Evolutionary conservation across 1,284 basidiomycete species (phyloP).

Genomic region (Puccinia hordei): DNA sequence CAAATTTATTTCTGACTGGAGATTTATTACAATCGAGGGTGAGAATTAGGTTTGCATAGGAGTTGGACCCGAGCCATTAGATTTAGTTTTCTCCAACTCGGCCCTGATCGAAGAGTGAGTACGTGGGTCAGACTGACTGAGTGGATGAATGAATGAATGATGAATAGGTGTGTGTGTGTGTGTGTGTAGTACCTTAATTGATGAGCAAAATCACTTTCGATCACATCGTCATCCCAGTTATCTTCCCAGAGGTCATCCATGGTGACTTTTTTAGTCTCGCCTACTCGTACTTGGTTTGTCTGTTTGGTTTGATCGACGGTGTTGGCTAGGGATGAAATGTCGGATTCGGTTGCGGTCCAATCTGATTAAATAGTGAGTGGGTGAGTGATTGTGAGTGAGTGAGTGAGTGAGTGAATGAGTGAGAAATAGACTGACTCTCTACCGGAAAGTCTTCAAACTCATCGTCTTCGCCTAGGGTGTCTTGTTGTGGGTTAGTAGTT

Average conservation of each 20-base stretch:
- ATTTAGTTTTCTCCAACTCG: conserved; percentile 48
- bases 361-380: neutral
- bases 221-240: conserved; percentile 51
- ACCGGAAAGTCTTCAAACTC: conserved; percentile 51
- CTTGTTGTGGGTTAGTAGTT: conserved; percentile 7
- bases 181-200: conserved; percentile 49
- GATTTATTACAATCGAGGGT: too few relatives aligned
- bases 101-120: too few relatives aligned
- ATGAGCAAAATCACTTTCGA: conserved; percentile 51
- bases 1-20: too few relatives aligned
- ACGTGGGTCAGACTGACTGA: neutral
- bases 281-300: neutral
- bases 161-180: too few relatives aligned
- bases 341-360: conserved; percentile 45
- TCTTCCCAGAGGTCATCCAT: conserved; percentile 51
- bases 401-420: too few relatives aligned
- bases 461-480: conserved; percentile 49
- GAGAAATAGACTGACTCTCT: conserved; percentile 34
- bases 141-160: neutral
- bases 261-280: conserved; percentile 3
- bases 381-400: neutral
- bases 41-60: conserved; percentile 42
- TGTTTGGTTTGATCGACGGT: conserved; percentile 3
- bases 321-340: conserved; percentile 37
- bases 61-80: conserved; percentile 24